A percentile compares a stretch with the other conserved stretches of the same genome.
These are phyloP conservation scores for Nannizziopsis arthrosporioides DNA, from an alignment of 2,329 filamentous ascomycete species.

Conservation along the genomic window DNA sequence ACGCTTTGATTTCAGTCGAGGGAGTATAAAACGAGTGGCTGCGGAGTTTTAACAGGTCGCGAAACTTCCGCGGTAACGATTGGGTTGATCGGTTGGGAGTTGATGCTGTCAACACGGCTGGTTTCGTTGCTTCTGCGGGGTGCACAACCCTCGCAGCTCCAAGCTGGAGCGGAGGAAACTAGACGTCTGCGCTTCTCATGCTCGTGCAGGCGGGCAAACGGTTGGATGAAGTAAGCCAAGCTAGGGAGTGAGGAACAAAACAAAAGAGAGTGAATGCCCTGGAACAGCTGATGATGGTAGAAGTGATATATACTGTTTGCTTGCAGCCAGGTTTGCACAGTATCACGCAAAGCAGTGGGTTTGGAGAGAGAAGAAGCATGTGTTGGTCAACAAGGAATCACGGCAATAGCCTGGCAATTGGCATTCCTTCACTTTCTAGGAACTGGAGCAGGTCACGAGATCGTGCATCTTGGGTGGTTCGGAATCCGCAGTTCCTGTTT, in stretches of 20 bases:
- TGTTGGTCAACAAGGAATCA: slow-evolving; percentile 5
- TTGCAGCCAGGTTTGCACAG: not conserved
- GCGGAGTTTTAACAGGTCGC: not conserved
- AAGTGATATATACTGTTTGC: too few relatives aligned
- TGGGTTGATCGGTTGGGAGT: not conserved
- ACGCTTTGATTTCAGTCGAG: not conserved
- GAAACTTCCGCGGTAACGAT: not conserved
- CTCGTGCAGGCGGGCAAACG: slow-evolving; percentile 5
- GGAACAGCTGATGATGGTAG: too few relatives aligned
- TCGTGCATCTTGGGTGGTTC: not conserved
- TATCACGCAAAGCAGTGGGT: too few relatives aligned
- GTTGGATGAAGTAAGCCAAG: slow-evolving; percentile 10
- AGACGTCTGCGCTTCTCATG: slow-evolving; percentile 20
- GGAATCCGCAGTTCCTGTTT: slow-evolving; percentile 7
- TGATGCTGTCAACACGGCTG: not conserved
- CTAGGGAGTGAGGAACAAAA: slow-evolving; percentile 2
- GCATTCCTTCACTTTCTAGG: not conserved
- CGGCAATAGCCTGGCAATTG: not conserved
- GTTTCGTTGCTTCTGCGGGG: slow-evolving; percentile 20
- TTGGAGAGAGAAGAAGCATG: not conserved
- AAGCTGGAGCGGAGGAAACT: slow-evolving; percentile 19
- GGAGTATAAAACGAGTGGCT: not conserved
- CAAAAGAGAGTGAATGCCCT: not conserved
- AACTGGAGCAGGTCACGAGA: slow-evolving; percentile 13
- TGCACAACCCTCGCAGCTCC: slow-evolving; percentile 22